A percentile compares a stretch with the other conserved stretches of the same genome.
Conservation (phyloP, 2,329 filamentous ascomycete genomes). For the Paradendryphiella salina region DNA sequence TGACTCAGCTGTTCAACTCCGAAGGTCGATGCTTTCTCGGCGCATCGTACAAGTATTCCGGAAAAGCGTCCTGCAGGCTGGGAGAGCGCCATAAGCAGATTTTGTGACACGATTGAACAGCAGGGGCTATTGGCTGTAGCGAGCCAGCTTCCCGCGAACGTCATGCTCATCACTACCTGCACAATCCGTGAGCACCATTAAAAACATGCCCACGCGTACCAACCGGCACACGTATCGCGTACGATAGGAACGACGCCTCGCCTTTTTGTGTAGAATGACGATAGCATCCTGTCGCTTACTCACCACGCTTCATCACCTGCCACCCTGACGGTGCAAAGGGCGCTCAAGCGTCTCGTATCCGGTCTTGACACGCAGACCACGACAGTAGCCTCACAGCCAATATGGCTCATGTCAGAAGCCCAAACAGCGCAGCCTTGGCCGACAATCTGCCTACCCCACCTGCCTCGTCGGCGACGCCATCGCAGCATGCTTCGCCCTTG, state of each 20-base stretch:
- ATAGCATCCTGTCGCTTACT: slow-evolving; percentile 18
- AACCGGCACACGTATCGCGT: not conserved
- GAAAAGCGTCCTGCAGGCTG: too few species aligned
- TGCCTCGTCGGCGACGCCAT: slow-evolving; percentile 51
- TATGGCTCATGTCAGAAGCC: slow-evolving; percentile 16
- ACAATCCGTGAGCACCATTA: not conserved
- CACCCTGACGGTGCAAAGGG: slow-evolving; percentile 13
- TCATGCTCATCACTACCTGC: not conserved
- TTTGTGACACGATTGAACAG: not conserved
- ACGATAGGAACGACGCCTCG: not conserved
- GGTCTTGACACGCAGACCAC: not conserved
- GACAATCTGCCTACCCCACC: slow-evolving; percentile 51
- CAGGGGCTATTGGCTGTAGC: not conserved
- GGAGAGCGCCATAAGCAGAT: too few species aligned
- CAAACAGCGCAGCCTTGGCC: not conserved
- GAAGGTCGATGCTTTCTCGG: slow-evolving; percentile 1
- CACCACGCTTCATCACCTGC: slow-evolving; percentile 13
- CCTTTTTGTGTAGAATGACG: slow-evolving; percentile 21
- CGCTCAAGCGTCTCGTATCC: not conserved
- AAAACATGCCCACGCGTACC: not conserved
- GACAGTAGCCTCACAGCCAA: not conserved
- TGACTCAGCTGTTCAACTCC: not conserved
- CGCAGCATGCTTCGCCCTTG: slow-evolving; percentile 50
- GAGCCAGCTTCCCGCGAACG: slow-evolving; percentile 1
- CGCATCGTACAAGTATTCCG: too few species aligned